These are phyloP conservation scores for Helianthus annuus DNA, from an alignment of 129 eudicot genomes.

Conservation along the genomic window DNA sequence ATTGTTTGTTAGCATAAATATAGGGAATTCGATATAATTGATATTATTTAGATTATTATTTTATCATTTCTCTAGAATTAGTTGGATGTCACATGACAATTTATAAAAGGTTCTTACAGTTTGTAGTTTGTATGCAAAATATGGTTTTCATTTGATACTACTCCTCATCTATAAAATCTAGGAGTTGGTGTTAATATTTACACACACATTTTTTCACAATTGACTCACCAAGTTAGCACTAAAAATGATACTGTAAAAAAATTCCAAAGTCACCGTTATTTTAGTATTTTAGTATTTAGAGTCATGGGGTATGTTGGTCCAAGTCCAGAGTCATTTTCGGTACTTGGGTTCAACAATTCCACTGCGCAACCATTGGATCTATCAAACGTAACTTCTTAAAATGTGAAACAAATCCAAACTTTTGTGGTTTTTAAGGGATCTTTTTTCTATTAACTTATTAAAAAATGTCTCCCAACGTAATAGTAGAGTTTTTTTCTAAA, in stretches of 20 bases:
- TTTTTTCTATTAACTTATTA: background rate
- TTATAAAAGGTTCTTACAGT: too few species aligned
- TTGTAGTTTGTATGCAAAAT: too few species aligned
- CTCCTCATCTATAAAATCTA: too few species aligned
- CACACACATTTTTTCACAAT: background rate
- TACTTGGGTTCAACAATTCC: slow-evolving; percentile 28
- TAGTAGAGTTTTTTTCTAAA: too few species aligned
- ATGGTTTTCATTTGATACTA: too few species aligned
- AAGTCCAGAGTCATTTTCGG: slow-evolving; percentile 27
- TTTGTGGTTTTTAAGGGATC: background rate
- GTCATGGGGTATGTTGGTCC: slow-evolving; percentile 25
- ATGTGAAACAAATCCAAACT: slow-evolving; percentile 20
- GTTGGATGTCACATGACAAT: too few species aligned
- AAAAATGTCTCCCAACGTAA: too few species aligned
- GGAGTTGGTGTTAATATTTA: too few species aligned
- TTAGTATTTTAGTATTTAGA: background rate
- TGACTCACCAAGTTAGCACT: background rate
- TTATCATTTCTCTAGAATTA: too few species aligned
- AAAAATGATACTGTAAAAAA: background rate
- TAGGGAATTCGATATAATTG: too few species aligned
- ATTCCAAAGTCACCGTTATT: background rate
- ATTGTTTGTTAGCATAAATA: too few species aligned
- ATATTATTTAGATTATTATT: too few species aligned
- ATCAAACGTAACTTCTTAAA: slow-evolving; percentile 26
- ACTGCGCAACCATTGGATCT: slow-evolving; percentile 24